A percentile compares a stretch with the other conserved stretches of the same genome.
phyloP scores from a whole-genome alignment of 1,139 yeast genomes.

The Pneumocystis sp. region DNA sequence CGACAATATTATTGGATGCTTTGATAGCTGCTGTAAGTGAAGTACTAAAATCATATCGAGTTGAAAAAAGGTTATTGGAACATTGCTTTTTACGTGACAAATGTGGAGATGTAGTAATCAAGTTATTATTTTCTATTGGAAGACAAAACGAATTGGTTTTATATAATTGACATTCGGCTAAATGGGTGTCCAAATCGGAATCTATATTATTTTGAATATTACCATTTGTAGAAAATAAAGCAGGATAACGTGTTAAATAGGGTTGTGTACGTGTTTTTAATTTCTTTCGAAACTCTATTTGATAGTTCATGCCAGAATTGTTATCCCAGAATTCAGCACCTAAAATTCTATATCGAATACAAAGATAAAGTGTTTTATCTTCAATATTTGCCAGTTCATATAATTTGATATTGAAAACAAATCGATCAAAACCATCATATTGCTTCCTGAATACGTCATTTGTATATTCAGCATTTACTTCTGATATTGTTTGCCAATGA shows the following conservation, averaged over 20 bases:
- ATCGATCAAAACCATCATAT: slow-evolving; percentile 28
- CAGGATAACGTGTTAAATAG: slow-evolving; percentile 4
- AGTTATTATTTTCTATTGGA: background rate
- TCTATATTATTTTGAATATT: slow-evolving; percentile 1
- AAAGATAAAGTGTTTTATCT: slow-evolving; percentile 31
- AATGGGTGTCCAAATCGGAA: no score
- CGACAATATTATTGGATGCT: slow-evolving; percentile 3
- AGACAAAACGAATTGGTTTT: background rate
- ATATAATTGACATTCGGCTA: background rate
- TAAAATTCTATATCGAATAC: slow-evolving; percentile 42
- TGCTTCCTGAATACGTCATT: slow-evolving; percentile 36
- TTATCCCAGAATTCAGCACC: slow-evolving; percentile 64
- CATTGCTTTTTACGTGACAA: background rate
- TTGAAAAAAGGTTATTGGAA: slow-evolving; percentile 3
- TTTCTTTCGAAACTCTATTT: slow-evolving; percentile 29
- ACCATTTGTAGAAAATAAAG: slow-evolving; percentile 4
- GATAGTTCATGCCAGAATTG: slow-evolving; percentile 45
- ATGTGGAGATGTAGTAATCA: background rate
- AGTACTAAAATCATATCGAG: slow-evolving; percentile 10
- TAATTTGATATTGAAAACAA: slow-evolving; percentile 33
- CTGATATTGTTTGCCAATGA: slow-evolving; percentile 58
- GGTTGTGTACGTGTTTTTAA: background rate
- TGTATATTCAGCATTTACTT: slow-evolving; percentile 50
- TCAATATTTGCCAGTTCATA: slow-evolving; percentile 24
- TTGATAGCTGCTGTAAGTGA: slow-evolving; percentile 10